phyloP scores from a whole-genome alignment of 805 yeast genomes.

The Metschnikowia koreensis region DNA sequence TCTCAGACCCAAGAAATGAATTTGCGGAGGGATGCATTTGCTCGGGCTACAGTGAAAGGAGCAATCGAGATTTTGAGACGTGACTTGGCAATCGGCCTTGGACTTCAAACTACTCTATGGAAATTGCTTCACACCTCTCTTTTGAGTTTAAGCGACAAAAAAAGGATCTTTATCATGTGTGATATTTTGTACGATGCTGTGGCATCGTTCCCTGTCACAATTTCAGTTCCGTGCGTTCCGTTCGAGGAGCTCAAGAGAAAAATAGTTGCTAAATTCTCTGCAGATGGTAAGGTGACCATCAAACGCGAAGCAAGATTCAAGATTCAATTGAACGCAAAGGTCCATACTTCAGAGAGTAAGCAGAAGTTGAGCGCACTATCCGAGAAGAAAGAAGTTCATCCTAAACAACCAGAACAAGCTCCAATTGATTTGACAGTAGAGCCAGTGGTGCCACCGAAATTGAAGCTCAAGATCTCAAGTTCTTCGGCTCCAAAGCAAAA shows the following conservation, averaged over 20 bases:
- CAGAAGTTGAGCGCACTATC: neutral
- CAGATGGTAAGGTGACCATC: slow-evolving; percentile 54
- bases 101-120: slow-evolving; percentile 67
- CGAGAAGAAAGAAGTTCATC: neutral
- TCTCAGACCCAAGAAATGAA: slow-evolving; percentile 42
- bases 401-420: neutral
- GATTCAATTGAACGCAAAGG: slow-evolving; percentile 39
- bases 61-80: slow-evolving; percentile 63
- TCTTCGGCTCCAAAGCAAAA: neutral
- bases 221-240: slow-evolving; percentile 64
- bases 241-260: slow-evolving; percentile 46
- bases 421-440: neutral
- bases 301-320: slow-evolving; percentile 59
- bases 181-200: slow-evolving; percentile 62
- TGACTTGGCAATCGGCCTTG: slow-evolving; percentile 54
- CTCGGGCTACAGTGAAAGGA: slow-evolving; percentile 63
- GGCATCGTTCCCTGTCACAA: slow-evolving; percentile 57
- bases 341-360: slow-evolving; percentile 2
- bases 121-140: slow-evolving; percentile 60
- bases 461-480: slow-evolving; percentile 6
- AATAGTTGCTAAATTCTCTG: slow-evolving; percentile 57
- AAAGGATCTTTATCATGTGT: slow-evolving; percentile 62
- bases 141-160: slow-evolving; percentile 55
- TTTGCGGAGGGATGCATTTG: slow-evolving; percentile 60
- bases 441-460: neutral